Percentiles rank a stretch among this genome's conserved stretches.
Conservation (phyloP, 306 rosid species). For the Malus asiatica region DNA sequence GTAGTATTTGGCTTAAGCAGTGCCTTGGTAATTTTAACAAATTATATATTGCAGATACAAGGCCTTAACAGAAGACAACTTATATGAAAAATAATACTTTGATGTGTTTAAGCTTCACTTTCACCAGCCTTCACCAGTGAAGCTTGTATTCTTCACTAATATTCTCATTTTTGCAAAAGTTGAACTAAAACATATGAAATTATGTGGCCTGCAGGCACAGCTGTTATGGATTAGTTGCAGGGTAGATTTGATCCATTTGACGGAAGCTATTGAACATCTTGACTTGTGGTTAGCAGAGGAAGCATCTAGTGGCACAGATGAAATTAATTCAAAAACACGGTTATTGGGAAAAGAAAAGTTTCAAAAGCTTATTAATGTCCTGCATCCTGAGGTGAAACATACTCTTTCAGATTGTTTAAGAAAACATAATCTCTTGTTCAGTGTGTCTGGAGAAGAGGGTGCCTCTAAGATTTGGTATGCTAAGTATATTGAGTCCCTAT, state of each 20-base stretch:
- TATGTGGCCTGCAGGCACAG: conserved; percentile 58
- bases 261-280: conserved; percentile 31
- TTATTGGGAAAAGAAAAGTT: conserved; percentile 35
- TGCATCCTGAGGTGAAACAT: conserved; percentile 48
- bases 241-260: conserved; percentile 49
- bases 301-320: conserved; percentile 20
- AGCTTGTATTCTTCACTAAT: background rate
- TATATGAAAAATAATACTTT: background rate
- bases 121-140: background rate
- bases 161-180: background rate
- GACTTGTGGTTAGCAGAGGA: conserved; percentile 39
- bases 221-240: conserved; percentile 51
- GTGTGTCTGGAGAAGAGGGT: conserved; percentile 42
- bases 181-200: conserved; percentile 28
- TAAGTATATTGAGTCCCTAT: conserved; percentile 24
- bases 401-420: conserved; percentile 56
- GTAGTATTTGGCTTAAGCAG: background rate
- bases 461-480: conserved; percentile 40
- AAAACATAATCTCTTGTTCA: conserved; percentile 27
- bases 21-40: background rate
- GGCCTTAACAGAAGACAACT: background rate
- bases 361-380: conserved; percentile 31
- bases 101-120: background rate
- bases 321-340: conserved; percentile 23
- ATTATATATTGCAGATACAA: background rate